Percentiles rank a stretch among this genome's conserved stretches.
Evolutionary conservation across 805 yeast species (phyloP).

Genomic region (Saturnispora sekii): DNA sequence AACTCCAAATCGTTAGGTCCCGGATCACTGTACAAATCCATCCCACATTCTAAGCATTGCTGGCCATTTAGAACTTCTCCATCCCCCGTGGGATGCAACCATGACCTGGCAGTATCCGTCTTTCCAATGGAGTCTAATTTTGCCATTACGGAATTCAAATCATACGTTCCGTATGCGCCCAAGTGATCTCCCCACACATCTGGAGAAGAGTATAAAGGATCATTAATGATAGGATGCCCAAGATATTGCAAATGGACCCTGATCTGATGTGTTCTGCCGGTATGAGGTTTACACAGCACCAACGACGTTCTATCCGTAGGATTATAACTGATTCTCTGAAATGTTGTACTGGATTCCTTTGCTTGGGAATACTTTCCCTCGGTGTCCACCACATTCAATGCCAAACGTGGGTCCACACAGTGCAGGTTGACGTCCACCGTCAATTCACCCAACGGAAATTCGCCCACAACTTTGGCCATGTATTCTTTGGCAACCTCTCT

Average conservation of each 20-base stretch:
- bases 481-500: conserved; percentile 74
- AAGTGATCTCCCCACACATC: conserved; percentile 70
- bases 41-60: conserved; percentile 51
- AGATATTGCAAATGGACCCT: conserved; percentile 83
- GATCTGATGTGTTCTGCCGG: conserved; percentile 95
- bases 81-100: conserved; percentile 46
- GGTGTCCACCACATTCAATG: conserved; percentile 49
- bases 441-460: conserved; percentile 53
- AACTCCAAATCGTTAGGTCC: conserved; percentile 78
- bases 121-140: conserved; percentile 63
- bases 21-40: conserved; percentile 76
- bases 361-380: conserved; percentile 42
- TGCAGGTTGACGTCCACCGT: conserved; percentile 57
- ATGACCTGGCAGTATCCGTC: conserved; percentile 52
- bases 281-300: conserved; percentile 75
- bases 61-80: conserved; percentile 61
- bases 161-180: conserved; percentile 52
- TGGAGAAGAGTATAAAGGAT: conserved; percentile 78
- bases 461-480: conserved; percentile 80
- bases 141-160: conserved; percentile 32
- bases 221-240: conserved; percentile 89
- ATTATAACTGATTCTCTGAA: conserved; percentile 60
- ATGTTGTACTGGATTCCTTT: conserved; percentile 52
- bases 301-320: conserved; percentile 41
- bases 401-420: conserved; percentile 66